phyloP scores from a whole-genome alignment of 2,329 filamentous ascomycete genomes.

The Teratosphaeria viscida region DNA sequence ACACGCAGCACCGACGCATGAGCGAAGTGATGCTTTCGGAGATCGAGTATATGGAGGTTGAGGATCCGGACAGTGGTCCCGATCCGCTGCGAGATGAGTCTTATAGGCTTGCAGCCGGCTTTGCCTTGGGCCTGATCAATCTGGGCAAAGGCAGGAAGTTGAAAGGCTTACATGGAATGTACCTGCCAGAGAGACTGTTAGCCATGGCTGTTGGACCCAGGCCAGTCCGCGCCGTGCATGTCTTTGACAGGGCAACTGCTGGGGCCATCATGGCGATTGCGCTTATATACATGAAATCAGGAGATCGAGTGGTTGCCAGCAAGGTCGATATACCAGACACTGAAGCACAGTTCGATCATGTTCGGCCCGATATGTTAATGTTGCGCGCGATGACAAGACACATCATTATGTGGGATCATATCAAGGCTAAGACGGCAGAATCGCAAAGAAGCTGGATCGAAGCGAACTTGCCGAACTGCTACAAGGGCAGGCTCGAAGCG shows the following conservation, averaged over 20 bases:
- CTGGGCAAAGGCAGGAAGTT: constrained; percentile 82
- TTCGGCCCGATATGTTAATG: constrained; percentile 84
- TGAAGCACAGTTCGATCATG: constrained; percentile 83
- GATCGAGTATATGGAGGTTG: constrained; percentile 76
- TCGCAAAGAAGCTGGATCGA: constrained; percentile 54
- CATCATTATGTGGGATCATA: constrained; percentile 83
- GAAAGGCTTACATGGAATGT: constrained; percentile 85
- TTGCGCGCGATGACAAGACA: constrained; percentile 82
- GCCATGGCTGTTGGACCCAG: constrained; percentile 79
- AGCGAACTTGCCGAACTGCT: constrained; percentile 59
- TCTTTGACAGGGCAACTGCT: constrained; percentile 84
- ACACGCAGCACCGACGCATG: constrained; percentile 95
- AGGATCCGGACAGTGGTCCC: constrained; percentile 56
- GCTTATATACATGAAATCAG: constrained; percentile 94
- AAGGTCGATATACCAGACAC: constrained; percentile 93
- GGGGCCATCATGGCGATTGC: constrained; percentile 86
- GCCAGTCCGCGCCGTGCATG: constrained; percentile 82
- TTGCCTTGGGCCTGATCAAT: constrained; percentile 89
- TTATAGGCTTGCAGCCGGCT: constrained; percentile 90
- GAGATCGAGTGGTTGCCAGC: constrained; percentile 72
- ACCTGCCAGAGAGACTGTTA: constrained; percentile 77
- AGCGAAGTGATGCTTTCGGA: constrained; percentile 98
- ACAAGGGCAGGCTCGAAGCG: constrained; percentile 46
- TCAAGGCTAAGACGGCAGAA: constrained; percentile 31
- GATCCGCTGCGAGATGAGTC: constrained; percentile 83